Conservation (phyloP, 2,329 filamentous ascomycete species). For the Pezicula carpinea region DNA sequence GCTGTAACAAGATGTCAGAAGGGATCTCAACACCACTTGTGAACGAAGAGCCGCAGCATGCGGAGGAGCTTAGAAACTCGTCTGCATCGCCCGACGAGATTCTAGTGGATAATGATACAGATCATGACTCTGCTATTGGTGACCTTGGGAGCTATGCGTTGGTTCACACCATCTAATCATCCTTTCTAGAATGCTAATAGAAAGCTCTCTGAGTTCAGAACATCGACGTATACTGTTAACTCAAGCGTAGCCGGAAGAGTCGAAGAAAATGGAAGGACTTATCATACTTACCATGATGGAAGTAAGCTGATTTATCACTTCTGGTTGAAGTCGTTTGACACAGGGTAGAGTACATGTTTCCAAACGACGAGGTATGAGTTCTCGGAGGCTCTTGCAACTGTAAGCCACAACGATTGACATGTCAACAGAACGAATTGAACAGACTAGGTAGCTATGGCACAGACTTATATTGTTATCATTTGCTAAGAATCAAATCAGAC, state of each 20-base stretch:
- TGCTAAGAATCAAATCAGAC: not conserved
- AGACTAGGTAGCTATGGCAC: not conserved
- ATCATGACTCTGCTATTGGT: not conserved
- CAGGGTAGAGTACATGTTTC: conserved; percentile 3
- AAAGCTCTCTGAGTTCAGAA: not conserved
- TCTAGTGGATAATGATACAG: not conserved
- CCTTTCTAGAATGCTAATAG: not conserved
- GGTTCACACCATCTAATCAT: not conserved
- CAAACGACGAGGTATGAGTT: conserved; percentile 7
- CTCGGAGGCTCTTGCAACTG: no score
- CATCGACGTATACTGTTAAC: conserved; percentile 4
- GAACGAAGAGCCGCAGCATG: no score
- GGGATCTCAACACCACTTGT: no score
- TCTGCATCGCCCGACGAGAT: no score
- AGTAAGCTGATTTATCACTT: not conserved
- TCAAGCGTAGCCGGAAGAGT: conserved; percentile 1
- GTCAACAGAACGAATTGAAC: not conserved
- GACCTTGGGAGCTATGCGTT: not conserved
- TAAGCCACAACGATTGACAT: not conserved
- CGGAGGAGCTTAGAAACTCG: no score
- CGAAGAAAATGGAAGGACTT: conserved; percentile 7
- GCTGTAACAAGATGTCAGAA: no score
- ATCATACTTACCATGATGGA: conserved; percentile 9
- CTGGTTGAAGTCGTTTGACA: not conserved
- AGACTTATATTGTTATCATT: not conserved